Evolutionary conservation across 441 rosid genomes (phyloP), one percentile per base, ranked within the genome.

Genomic region (Pelargonium fulgidum): DNA sequence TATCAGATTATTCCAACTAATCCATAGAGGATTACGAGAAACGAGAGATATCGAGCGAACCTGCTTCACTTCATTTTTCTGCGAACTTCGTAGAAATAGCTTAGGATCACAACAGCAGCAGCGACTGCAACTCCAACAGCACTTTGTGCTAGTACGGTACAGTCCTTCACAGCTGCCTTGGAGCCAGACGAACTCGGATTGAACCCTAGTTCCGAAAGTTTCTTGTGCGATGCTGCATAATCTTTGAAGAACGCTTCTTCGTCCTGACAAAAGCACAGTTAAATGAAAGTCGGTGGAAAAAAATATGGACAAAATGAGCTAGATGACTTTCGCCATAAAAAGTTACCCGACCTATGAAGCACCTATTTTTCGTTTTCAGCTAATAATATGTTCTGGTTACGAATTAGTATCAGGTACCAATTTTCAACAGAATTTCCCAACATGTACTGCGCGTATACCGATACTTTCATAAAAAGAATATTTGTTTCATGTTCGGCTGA

Each of bases 131-230:
- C 88, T 26, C 97, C 97, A 5, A 85, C 89, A 1, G 96, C 94
- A 13, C 98, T 71, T 69, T 86, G 89, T 26, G 96, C 97, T 52
- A 87, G 69, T 67, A 87, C 64, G 12, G 78, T 80, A 77, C 86
- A 69, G 77, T 88, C 90, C 62, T 76, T 83, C 2, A 73, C 71
- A 29, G 76, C 56, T 7, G 64, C 70, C 75, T 85, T 88, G 47
- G 81, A 73, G 6, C 67, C 79, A 1, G 91, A 81, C 39, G 85
- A 70, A 29, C 68, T 50, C 3, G 85, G 85, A 59, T 73, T 73
- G 75, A 90, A 93, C 39, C 96, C 94, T n/a, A 90, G 89, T 76
- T 90, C 97, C 0, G 96, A 93, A 63, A 90, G 96, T 76, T 85
- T 93, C 87, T 89, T 90, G 70, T 90, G 96, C 0, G 98, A 84